Evolutionary conservation across 257 asterid species (phyloP), one percentile per base, ranked within the genome.

Genomic region (Nicotiana tomentosiformis): DNA sequence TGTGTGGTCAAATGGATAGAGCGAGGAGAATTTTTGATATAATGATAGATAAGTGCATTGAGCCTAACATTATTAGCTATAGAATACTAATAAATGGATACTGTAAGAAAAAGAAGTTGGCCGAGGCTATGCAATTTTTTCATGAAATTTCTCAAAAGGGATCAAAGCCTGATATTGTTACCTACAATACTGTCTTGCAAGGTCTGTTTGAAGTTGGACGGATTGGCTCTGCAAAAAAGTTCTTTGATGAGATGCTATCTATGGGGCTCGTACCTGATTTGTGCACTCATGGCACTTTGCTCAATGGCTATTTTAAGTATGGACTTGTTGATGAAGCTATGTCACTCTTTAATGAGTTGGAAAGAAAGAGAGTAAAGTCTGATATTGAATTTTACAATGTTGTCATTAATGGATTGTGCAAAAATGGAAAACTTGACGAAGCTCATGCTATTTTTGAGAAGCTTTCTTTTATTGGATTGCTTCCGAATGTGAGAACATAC

Each of bases 271-370:
- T 3, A 4, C 82, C 82, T 5, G 5, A 69, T 18, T 57, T 39
- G 2, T 12, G 0, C 29, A 35, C 49, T 7, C 68, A 77, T 60
- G 1, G 0, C n/a, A 57, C 62, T 4, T 8, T 83, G 10, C 55
- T 86, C 4, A 56, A 86, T 72, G 84, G 83, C 7, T 43, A 81
- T 23, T 84, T 74, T 16, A 83, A 81, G 82, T 29, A 77, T 11
- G 64, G 65, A 32, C 61, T 57, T 29, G 83, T 83, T 46, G 74
- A 43, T 33, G 83, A 81, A 53, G 82, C 83, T 30, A 33, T 78
- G 32, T 56, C 29, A 0, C 26, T 66, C 3, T 37, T 82, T 20
- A 18, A 5, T 15, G 11, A 16, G 26, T 20, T 80, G 67, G 74
- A 9, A 10, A 35, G 7, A 20, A 65, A 56, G 12, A 77, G 57